Conservation (phyloP, 2,329 filamentous ascomycete genomes). For the Fusarium pilosicola region DNA sequence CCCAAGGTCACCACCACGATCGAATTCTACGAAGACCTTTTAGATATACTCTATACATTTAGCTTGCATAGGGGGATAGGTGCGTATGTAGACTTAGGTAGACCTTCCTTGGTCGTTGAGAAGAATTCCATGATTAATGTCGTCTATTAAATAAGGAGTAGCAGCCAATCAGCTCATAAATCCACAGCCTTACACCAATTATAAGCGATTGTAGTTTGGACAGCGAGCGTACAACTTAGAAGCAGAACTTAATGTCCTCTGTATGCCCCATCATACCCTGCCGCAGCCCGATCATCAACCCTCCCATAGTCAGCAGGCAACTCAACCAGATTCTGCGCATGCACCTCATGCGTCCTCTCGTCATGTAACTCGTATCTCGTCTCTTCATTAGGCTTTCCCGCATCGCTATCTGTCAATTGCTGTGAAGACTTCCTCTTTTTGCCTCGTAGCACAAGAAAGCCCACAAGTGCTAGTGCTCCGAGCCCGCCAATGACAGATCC, state of each 20-base stretch:
- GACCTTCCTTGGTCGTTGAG: too few species aligned
- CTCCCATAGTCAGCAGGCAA: neutral
- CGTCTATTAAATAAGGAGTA: neutral
- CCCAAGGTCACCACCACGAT: fast-evolving
- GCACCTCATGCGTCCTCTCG: neutral
- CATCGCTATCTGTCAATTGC: neutral
- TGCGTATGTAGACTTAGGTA: too few species aligned
- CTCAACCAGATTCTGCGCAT: neutral
- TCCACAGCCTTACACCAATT: fast-evolving
- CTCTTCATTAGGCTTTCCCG: neutral
- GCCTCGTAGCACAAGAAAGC: neutral
- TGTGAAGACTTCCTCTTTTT: neutral
- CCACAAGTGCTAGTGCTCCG: neutral
- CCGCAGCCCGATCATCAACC: neutral
- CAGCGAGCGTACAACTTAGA: neutral
- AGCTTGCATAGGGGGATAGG: too few species aligned
- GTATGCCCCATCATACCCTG: neutral
- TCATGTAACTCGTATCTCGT: neutral
- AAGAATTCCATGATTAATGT: neutral
- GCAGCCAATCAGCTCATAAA: too few species aligned
- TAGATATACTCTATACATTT: too few species aligned
- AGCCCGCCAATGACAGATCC: neutral
- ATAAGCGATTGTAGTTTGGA: neutral
- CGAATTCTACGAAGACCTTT: fast-evolving
- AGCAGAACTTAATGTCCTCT: neutral